Base-by-base conservation (phyloP, 805 yeast genomes). In the Yarrowia bubula region DNA sequence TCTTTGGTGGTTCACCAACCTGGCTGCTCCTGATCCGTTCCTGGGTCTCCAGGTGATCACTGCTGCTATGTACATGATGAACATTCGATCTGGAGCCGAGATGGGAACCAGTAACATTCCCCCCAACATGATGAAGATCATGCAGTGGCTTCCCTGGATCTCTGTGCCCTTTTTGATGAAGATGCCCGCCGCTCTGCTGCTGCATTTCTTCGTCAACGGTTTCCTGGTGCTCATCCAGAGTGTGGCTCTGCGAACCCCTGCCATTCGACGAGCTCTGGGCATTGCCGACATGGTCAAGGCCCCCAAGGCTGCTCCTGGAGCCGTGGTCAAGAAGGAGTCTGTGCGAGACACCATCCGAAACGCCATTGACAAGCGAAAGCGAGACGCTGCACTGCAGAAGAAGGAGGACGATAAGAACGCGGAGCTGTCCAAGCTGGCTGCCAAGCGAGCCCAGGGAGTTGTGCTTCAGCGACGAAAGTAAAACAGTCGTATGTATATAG, bases 111-210 rank as follows among this genome's bases (percentile, higher is more conserved):
- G 82, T 62, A 82, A 80, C 63, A 80, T 88, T 77, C 79, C 84
- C 67, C 88, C 90, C 0, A 81, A 81, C 46, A 81, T 87, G 84
- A 85, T 84, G 76, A 87, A 86, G 71, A 75, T 88, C 22, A 83
- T 93, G 79, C 84, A 87, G 43, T 80, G 83, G 47, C 75, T 91
- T 71, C 98, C 98, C 14, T 81, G 92, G 69, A 78, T 87, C 35
- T 91, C 97, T 3, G 87, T 93, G 67, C 86, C 92, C n/a, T 85
- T 93, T 70, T 93, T 98, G 4, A 89, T 89, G 88, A 83, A 86
- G 63, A 82, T 93, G 72, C 87, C 96, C 1, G 84, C 96, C 1
- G 96, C 89, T 42, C 91, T 92, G 39, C 87, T 92, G 68, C 80
- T 91, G 60, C 95, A 92, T 74, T 90, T 93, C 75, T 87, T 93